These are phyloP conservation scores for Cercospora zeae-maydis DNA, from an alignment of 2,329 filamentous ascomycete species.

Conservation along the genomic window DNA sequence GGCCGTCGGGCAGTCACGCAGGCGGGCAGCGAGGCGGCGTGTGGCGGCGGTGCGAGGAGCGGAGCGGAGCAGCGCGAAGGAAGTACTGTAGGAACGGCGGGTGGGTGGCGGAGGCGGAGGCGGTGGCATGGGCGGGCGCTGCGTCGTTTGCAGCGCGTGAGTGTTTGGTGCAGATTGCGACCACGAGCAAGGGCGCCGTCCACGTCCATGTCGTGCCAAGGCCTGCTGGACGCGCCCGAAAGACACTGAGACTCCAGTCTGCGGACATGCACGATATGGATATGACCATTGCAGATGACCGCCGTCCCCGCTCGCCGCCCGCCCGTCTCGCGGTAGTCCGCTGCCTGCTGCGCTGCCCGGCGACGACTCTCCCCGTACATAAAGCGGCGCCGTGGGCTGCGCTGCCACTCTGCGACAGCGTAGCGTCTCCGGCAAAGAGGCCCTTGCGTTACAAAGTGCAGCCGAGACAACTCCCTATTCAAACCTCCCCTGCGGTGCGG, in stretches of 20 bases:
- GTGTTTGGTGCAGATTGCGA: not conserved
- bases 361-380: no score
- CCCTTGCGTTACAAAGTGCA: constrained; percentile 4
- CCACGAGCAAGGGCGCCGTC: not conserved
- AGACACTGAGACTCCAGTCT: not conserved
- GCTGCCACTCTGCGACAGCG: not conserved
- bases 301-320: no score
- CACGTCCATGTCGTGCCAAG: not conserved
- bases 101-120: not conserved
- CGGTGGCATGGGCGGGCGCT: not conserved
- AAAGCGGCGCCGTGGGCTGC: not conserved
- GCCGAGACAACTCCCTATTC: constrained; percentile 3
- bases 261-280: no score
- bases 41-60: not conserved
- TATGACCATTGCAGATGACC: no score
- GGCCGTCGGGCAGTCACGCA: not conserved
- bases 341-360: no score
- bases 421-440: not conserved
- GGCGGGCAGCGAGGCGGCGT: not conserved
- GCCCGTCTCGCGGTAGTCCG: no score
- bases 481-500: not conserved
- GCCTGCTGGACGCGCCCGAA: not conserved
- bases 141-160: not conserved
- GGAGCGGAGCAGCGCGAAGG: not conserved
- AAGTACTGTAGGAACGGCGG: not conserved